Evolutionary conservation across 257 asterid species (phyloP), one percentile per base, ranked within the genome.

Genomic region (Solanum ossicruentum): DNA sequence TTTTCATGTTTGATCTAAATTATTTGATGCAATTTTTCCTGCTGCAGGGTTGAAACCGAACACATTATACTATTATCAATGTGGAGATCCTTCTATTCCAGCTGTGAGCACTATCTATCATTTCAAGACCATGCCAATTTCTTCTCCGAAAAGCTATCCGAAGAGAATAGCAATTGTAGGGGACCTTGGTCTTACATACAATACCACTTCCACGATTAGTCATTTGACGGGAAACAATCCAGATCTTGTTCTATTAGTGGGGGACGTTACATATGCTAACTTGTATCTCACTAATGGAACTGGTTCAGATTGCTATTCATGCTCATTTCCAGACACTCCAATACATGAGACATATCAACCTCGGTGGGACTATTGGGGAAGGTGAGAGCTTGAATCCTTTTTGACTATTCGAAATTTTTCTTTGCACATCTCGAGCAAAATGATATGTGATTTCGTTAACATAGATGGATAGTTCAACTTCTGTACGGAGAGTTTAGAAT

Each of bases 351-450:
- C 98, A 16, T 96, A 95, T 90, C 99, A 96, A 87, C 99, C 99
- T 57, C 99, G 98, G 65, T 96, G 99, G 99, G 99, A 96, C 90
- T 95, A 91, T 79, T 96, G 99, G 99, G 99, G 99, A 91, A 96
- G 99, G 99, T 96, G 81, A 86, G 51, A 65, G 0, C 49, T 61
- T 52, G 6, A 63, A 26, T 45, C 51, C 51, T 60, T 83, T 63
- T 10, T 18, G 43, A 32, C 18, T 4, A 49, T 49, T 78, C 65
- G 52, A 78, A 15, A 2, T 4, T 9, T 28, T 52, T 4, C 15
- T 9, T 49, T 6, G 9, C 1, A 0, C 17, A 4, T 52, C 83
- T 9, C 0, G 28, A 51, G 12, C 52, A 1, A 7, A 78, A 49
- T 23, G 13, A 13, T 3, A 4, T 0, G 8, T 0, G 41, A 49